Conservation (phyloP, 2,329 filamentous ascomycete species). For the Alternaria postmessia region DNA sequence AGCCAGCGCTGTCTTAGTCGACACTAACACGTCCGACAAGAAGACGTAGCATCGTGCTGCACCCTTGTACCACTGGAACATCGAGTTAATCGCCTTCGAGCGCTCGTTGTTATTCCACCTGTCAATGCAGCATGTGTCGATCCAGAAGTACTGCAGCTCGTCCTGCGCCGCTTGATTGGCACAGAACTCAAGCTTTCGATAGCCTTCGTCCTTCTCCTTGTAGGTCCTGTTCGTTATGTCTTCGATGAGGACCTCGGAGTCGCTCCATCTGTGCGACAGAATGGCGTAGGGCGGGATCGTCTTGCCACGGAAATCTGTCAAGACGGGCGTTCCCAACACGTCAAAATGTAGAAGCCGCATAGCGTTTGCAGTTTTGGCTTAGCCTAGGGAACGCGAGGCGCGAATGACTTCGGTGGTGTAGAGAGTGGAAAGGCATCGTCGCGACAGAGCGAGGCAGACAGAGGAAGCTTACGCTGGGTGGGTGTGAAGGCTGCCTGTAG, state of each 20-base stretch:
- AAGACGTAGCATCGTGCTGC: conserved; percentile 30
- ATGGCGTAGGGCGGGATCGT: conserved; percentile 40
- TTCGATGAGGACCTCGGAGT: conserved; percentile 40
- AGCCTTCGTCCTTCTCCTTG: conserved; percentile 21
- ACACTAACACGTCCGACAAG: conserved; percentile 25
- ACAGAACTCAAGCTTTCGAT: conserved; percentile 31
- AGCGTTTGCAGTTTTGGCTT: conserved; percentile 1
- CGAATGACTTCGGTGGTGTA: background rate
- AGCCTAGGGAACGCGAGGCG: background rate
- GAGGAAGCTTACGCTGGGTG: background rate
- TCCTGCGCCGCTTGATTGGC: conserved; percentile 27
- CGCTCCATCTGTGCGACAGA: conserved; percentile 47
- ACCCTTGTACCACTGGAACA: conserved; percentile 27
- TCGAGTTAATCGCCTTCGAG: conserved; percentile 15
- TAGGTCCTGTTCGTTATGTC: conserved; percentile 25
- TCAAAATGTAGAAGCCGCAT: conserved; percentile 25
- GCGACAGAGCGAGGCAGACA: background rate
- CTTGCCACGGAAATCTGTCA: conserved; percentile 25
- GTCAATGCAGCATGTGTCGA: conserved; percentile 36
- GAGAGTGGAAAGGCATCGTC: background rate
- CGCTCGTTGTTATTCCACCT: conserved; percentile 24
- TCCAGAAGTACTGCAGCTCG: conserved; percentile 32
- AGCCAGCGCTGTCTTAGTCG: background rate
- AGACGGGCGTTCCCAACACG: conserved; percentile 10
- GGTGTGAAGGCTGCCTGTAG: conserved; percentile 9